Percentiles rank a stretch among this genome's conserved stretches.
phyloP scores from a whole-genome alignment of 2,329 filamentous ascomycete species.

The Alternaria alternata region DNA sequence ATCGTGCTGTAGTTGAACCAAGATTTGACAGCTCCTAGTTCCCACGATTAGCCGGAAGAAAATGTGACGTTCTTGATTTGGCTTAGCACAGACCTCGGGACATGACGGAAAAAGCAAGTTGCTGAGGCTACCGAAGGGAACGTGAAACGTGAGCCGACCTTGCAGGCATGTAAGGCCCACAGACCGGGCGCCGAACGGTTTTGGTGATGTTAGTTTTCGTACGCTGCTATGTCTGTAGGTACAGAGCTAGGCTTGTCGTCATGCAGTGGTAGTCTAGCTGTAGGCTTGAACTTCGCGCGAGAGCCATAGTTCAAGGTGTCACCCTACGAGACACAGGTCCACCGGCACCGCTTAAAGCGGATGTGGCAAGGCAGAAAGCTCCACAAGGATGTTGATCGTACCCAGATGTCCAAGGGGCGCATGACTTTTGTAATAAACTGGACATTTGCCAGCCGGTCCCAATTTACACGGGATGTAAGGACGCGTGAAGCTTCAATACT shows the following conservation, averaged over 20 bases:
- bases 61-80: slow-evolving; percentile 5
- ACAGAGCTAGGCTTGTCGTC: neutral
- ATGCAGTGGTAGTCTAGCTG: neutral
- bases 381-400: slow-evolving; percentile 21
- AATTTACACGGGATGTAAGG: slow-evolving; percentile 16
- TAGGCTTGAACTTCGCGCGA: neutral
- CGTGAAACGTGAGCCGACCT: slow-evolving; percentile 13
- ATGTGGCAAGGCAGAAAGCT: slow-evolving; percentile 12
- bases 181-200: slow-evolving; percentile 14
- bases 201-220: slow-evolving; percentile 1
- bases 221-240: neutral
- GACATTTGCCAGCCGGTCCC: slow-evolving; percentile 22
- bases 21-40: neutral
- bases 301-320: neutral
- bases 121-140: slow-evolving; percentile 5
- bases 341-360: slow-evolving; percentile 8
- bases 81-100: slow-evolving; percentile 7
- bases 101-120: slow-evolving; percentile 12
- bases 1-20: slow-evolving; percentile 1
- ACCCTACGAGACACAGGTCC: slow-evolving; percentile 1
- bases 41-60: neutral
- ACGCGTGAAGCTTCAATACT: slow-evolving; percentile 11
- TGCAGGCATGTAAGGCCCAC: slow-evolving; percentile 9
- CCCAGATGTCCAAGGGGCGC: slow-evolving; percentile 18
- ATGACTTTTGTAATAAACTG: slow-evolving; percentile 24